These are phyloP conservation scores for Pholiota conissans DNA, from an alignment of 768 basidiomycete genomes.

Conservation along the genomic window DNA sequence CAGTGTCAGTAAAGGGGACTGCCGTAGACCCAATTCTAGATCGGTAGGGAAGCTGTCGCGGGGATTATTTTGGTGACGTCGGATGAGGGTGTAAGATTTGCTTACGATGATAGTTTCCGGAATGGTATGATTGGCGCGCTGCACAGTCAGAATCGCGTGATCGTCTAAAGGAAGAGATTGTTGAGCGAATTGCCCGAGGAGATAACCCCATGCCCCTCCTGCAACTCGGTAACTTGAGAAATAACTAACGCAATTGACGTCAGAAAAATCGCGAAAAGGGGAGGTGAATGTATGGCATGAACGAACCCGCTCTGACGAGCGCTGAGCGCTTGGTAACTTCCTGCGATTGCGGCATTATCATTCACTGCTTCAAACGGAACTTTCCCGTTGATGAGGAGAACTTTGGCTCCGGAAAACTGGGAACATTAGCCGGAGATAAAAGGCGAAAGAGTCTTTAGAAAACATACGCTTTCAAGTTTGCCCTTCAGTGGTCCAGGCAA, in stretches of 20 bases:
- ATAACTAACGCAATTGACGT: conserved; percentile 29
- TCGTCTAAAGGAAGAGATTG: conserved; percentile 52
- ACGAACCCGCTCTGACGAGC: conserved; percentile 49
- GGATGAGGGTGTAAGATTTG: conserved; percentile 20
- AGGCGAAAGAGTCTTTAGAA: background rate
- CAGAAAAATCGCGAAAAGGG: background rate
- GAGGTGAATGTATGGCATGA: too few relatives aligned
- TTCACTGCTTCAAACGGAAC: conserved; percentile 54
- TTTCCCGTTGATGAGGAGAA: conserved; percentile 51
- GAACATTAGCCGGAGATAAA: background rate
- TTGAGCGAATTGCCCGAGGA: conserved; percentile 56
- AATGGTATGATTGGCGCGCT: conserved; percentile 33
- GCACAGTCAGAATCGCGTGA: conserved; percentile 44
- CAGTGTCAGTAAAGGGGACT: conserved; percentile 46
- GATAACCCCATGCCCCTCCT: conserved; percentile 39
- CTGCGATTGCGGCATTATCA: conserved; percentile 50
- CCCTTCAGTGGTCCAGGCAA: conserved; percentile 49
- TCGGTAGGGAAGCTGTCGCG: conserved; percentile 58
- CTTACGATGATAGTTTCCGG: conserved; percentile 47
- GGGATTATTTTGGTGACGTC: too few relatives aligned
- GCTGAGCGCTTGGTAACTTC: conserved; percentile 51
- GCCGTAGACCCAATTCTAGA: conserved; percentile 47
- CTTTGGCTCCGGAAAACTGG: conserved; percentile 51
- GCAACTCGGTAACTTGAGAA: conserved; percentile 44
- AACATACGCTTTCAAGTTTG: conserved; percentile 42